These are phyloP conservation scores for Rhexocercosporidium sp. DNA, from an alignment of 2,329 filamentous ascomycete genomes.

Conservation along the genomic window DNA sequence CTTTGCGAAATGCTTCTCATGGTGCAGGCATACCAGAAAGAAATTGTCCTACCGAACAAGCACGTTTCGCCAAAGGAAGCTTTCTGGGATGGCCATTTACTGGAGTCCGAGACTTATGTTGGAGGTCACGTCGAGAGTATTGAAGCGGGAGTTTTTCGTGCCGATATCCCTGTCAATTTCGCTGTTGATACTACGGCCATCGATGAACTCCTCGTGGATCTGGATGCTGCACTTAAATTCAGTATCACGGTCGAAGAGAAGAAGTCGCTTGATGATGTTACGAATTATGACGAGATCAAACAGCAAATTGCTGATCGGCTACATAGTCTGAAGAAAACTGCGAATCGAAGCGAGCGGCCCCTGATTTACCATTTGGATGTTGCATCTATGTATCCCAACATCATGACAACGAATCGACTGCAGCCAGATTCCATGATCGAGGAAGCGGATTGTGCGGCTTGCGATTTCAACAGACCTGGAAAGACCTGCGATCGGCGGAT, in stretches of 20 bases:
- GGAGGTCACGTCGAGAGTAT: conserved; percentile 99
- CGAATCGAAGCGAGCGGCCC: conserved; percentile 83
- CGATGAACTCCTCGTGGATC: conserved; percentile 83
- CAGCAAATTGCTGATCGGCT: conserved; percentile 78
- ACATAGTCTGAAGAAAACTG: conserved; percentile 75
- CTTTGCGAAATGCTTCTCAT: conserved; percentile 99
- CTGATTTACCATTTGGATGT: conserved; percentile 98
- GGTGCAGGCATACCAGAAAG: conserved; percentile 94
- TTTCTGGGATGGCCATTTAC: conserved; percentile 94
- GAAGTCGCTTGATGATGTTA: conserved; percentile 78
- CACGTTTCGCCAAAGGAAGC: conserved; percentile 88
- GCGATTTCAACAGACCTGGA: conserved; percentile 96
- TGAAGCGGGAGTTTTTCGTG: conserved; percentile 94
- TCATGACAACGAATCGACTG: conserved; percentile 98
- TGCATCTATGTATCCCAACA: conserved; percentile 99
- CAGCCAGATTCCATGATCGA: conserved; percentile 99
- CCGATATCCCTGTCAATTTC: conserved; percentile 95
- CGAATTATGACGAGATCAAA: conserved; percentile 85
- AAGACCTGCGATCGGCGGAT: conserved; percentile 95
- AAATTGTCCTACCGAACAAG: conserved; percentile 95
- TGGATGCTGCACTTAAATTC: conserved; percentile 89
- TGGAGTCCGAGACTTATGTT: conserved; percentile 97
- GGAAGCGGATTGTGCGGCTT: conserved; percentile 94
- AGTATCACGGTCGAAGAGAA: conserved; percentile 85
- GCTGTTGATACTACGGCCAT: conserved; percentile 86